phyloP scores from a whole-genome alignment of 441 rosid genomes.

The Croton laevigatus region DNA sequence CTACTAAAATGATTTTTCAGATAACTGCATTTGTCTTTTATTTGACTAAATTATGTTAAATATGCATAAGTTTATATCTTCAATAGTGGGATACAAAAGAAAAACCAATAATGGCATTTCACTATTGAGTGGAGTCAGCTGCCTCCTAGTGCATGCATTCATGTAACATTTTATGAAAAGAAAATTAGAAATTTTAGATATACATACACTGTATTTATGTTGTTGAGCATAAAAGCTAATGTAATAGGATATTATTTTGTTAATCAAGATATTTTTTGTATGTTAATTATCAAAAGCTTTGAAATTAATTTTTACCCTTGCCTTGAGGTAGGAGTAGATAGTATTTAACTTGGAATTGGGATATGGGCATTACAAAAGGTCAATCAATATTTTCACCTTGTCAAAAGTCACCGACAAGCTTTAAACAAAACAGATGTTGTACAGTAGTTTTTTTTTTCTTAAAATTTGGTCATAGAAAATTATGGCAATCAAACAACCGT shows the following conservation, averaged over 20 bases:
- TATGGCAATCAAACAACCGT: slow-evolving; percentile 37
- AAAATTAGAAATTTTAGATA: too few species aligned
- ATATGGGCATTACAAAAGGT: neutral
- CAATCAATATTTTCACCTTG: neutral
- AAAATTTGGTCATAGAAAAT: slow-evolving; percentile 19
- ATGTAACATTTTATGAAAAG: too few species aligned
- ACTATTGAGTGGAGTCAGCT: neutral
- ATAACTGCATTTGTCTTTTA: slow-evolving; percentile 18
- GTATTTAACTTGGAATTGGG: too few species aligned
- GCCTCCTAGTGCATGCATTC: neutral
- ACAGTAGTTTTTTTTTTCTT: neutral
- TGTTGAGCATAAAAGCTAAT: too few species aligned
- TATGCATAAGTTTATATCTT: neutral
- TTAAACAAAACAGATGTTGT: neutral
- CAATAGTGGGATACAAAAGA: slow-evolving; percentile 1
- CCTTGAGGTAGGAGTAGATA: too few species aligned
- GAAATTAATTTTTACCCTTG: too few species aligned
- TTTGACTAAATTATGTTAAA: slow-evolving; percentile 12
- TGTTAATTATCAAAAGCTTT: too few species aligned
- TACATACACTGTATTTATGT: too few species aligned
- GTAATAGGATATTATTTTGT: too few species aligned
- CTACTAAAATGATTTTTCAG: slow-evolving; percentile 21
- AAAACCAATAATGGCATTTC: neutral
- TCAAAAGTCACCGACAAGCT: neutral
- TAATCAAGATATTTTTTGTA: too few species aligned